These are phyloP conservation scores for Pseudomicrostroma phylloplanum DNA, from an alignment of 1,284 basidiomycete genomes.

Conservation along the genomic window DNA sequence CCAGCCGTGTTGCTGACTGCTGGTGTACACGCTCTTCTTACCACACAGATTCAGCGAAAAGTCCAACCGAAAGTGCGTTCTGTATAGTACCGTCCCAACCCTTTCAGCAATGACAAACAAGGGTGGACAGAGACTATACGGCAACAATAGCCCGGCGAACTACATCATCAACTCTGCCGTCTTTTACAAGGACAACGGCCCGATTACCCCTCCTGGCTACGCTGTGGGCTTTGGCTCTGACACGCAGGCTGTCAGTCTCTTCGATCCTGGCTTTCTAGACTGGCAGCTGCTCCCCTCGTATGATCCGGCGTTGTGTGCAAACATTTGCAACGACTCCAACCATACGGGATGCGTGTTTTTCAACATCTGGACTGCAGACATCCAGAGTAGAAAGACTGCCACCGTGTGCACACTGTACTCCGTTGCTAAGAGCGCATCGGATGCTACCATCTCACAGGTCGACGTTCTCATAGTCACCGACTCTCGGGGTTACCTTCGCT, in stretches of 20 bases:
- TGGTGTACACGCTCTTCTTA: too few relatives aligned
- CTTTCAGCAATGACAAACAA: neutral
- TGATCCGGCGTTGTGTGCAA: neutral
- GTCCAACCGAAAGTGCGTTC: neutral
- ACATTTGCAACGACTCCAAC: neutral
- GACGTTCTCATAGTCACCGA: neutral
- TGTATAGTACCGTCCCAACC: neutral
- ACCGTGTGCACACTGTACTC: neutral
- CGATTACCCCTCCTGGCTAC: neutral
- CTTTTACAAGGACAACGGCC: neutral
- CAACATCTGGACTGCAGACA: constrained; percentile 2
- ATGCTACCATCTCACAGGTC: neutral
- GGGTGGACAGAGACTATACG: constrained; percentile 1
- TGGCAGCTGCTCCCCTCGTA: neutral
- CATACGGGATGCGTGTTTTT: neutral
- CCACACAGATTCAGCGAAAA: neutral
- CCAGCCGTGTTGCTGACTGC: too few relatives aligned
- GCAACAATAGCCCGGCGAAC: neutral
- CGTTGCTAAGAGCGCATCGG: neutral
- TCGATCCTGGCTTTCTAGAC: neutral
- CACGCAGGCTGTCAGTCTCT: neutral
- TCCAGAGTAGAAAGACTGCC: neutral
- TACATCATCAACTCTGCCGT: neutral
- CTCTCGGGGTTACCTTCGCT: neutral
- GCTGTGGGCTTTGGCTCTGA: neutral